A percentile compares a stretch with the other conserved stretches of the same genome.
Conservation (phyloP, 208 protist genomes). For the Entamoeba moshkovskii region DNA sequence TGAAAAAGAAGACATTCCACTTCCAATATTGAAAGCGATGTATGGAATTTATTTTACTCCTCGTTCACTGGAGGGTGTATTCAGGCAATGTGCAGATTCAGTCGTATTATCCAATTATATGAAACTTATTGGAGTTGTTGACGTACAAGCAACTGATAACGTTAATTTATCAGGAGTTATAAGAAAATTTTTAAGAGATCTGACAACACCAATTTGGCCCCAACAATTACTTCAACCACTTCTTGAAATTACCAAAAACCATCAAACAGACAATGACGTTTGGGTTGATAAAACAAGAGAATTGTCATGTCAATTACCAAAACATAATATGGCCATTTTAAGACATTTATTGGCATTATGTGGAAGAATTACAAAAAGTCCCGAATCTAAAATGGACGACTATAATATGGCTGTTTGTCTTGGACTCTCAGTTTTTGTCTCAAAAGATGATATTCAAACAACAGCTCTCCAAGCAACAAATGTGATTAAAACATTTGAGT, state of each 20-base stretch:
- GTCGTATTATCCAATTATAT: not conserved
- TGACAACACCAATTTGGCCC: not conserved
- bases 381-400: not conserved
- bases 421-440: not conserved
- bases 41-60: not conserved
- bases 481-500: not conserved
- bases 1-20: not conserved
- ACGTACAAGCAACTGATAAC: not conserved
- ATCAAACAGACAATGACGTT: not conserved
- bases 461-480: not conserved
- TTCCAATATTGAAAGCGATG: not conserved
- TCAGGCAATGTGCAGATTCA: not conserved
- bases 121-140: not conserved
- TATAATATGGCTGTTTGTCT: not conserved
- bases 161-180: not conserved
- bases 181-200: not conserved
- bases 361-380: not conserved
- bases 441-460: not conserved
- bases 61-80: not conserved
- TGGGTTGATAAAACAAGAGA: not conserved
- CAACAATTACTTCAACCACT: not conserved
- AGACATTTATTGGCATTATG: not conserved
- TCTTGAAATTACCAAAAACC: not conserved
- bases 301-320: not conserved
- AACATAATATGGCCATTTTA: not conserved